Base-by-base conservation (phyloP, 2,329 filamentous ascomycete genomes). In the Colletotrichum spinosum region DNA sequence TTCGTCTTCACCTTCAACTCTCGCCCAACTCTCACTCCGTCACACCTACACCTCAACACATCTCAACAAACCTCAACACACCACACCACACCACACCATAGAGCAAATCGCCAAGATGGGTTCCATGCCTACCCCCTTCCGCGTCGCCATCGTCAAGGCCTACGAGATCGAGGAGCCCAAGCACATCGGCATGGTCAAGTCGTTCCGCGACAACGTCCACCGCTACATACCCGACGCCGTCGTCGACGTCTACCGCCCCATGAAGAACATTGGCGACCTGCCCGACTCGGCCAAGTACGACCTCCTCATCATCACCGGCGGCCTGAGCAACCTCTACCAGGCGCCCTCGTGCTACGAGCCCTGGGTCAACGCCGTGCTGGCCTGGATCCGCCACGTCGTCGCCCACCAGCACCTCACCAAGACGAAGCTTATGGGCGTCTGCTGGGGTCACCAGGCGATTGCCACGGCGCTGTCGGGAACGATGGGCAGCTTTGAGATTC, bases 151-250 rank as follows among this genome's bases (percentile, higher is more conserved):
- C 48, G 51, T 65, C 35, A 65, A 65, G 41, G 57, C 58, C 12
- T 65, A 65, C 41, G 62, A 65, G 44, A 39, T 65, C 17, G 57
- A 65, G 15, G 62, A 65, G 37, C 62, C 62, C 34, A 65, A 65
- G 48, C 57, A 65, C 41, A 42, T 51, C 8, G 62, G 62, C 13
- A 65, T 65, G 62, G 39, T 62, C 13, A 39, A 52, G 52, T 65
- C 62, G 3, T 65, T 65, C 33, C 39, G 52, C 13, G 58, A 65
- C 9, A 65, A 65, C 37, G 25, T 65, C 25, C 25, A 37, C 8
- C 46, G 44, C n/a, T 41, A 55, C 35, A 48, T 41, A n/a, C 58
- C 58, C 1, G 62, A 65, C 17, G 62, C 62, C n/a, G 12, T 62
- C 13, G 34, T 65, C 35, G 34, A 57, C 13, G 42, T 48, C 9